Evolutionary conservation across 805 yeast species (phyloP), one percentile per base, ranked within the genome.

Genomic region (Barnettozyma sucrosica): DNA sequence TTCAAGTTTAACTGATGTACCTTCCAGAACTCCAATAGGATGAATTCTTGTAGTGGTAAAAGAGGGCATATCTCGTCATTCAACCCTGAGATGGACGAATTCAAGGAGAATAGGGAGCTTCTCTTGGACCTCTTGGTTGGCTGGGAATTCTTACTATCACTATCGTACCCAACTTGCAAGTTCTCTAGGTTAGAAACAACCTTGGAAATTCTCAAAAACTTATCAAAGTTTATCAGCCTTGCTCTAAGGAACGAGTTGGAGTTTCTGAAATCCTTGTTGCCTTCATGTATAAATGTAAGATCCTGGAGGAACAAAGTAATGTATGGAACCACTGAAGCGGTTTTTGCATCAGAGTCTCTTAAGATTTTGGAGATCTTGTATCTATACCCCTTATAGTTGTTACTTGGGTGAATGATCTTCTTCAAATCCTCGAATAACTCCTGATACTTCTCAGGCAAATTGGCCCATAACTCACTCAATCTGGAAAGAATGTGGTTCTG

Each of bases 211-310:
- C 80, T 83, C 64, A 75, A 72, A 58, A 82, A 83, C 61, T 86
- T 86, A 61, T 84, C 93, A 52, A 85, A 77, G 58, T 86, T 85
- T 57, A 86, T 78, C 53, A 83, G 68, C 46, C 69, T 70, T 21
- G 75, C 66, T 39, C 70, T 66, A 41, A 70, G 55, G 69, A 75
- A 69, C 6, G 70, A 63, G 51, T 80, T 77, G 5, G 83, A 81
- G 51, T 72, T 77, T 60, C 90, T 71, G 61, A 69, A 81, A 55
- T 79, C 82, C 36, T 84, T 75, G 59, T 85, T 85, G n/a, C 93
- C 92, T 55, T 86, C 95, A 44, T 81, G 76, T n/a, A 85, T 79
- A 66, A 85, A 85, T 0, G 90, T 85, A 56, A 86, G 70, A 64
- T 86, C 95, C 64, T 84, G 93, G 40, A 86, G 67, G 62, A 83